Evolutionary conservation across 2,329 filamentous ascomycete species (phyloP), one percentile per base, ranked within the genome.

Genomic region (Neonectria coccinea): DNA sequence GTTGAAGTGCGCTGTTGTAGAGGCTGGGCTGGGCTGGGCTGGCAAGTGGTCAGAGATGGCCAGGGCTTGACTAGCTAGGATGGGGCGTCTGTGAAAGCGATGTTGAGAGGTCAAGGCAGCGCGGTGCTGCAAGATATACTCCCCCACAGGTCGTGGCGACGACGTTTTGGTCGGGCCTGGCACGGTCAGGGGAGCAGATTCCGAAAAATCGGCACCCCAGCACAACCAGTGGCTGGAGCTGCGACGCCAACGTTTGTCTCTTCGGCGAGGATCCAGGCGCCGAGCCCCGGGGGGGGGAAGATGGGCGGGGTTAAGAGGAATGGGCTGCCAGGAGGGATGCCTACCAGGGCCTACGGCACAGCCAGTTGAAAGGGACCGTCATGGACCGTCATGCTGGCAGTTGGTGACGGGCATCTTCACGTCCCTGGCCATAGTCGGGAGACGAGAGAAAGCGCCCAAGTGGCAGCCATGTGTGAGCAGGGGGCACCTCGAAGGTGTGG

Each of bases 121-220:
- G 70, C 62, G 65, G 59, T 62, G 59, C 67, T 70, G 67, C 69
- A 73, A 73, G 70, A 73, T 73, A 71, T 73, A 73, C 65, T 67
- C 64, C 56, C 66, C 64, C 67, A 66, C 45, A 58, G 44, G 59
- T 52, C 51, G 44, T 41, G 47, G 56, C 44, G 22, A 62, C 56
- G 62, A 64, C 44, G 50, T 58, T 63, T 71, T 72, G 61, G 70
- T 71, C 64, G 57, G 70, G 59, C 50, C 52, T 64, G 66, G 59
- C 50, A 42, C 53, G 44, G 59, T 50, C 47, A 50, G 66, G 65
- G 64, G 62, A 25, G 48, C 59, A 59, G 60, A 67, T 70, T 66
- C 64, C 62, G 62, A 61, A 59, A 60, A 65, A 57, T 70, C 53
- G 67, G 66, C 59, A 65, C 64, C 57, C 64, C 66, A 56, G 51